These are phyloP conservation scores for Taphrina sp. DNA, from an alignment of 1,139 yeast species.

Conservation along the genomic window DNA sequence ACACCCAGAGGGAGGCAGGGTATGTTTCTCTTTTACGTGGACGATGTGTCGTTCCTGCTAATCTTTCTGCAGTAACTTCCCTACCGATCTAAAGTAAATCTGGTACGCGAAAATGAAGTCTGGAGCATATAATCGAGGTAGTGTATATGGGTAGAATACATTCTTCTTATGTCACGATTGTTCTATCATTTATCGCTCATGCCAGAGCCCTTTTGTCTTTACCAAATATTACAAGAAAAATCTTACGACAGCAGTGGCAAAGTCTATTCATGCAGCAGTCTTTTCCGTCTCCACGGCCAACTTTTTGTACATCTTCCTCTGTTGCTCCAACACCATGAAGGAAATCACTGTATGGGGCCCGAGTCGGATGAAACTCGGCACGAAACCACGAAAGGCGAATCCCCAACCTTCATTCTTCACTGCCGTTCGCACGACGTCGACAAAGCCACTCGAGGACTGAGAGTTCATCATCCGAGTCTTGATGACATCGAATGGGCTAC, in stretches of 20 bases:
- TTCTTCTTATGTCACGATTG: no score
- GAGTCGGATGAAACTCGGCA: conserved; percentile 78
- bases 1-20: conserved; percentile 33
- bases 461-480: conserved; percentile 85
- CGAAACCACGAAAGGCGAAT: conserved; percentile 63
- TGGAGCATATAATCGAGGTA: no score
- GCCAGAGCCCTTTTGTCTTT: no score
- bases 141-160: no score
- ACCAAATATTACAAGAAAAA: no score
- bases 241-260: no score
- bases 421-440: conserved; percentile 55
- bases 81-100: conserved; percentile 27
- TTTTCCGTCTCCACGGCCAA: neutral
- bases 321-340: conserved; percentile 49
- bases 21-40: no score
- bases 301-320: conserved; percentile 21
- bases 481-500: conserved; percentile 89
- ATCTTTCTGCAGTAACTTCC: conserved; percentile 21
- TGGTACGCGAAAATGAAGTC: neutral
- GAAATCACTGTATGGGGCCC: conserved; percentile 90
- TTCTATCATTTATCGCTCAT: no score
- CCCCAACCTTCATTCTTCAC: conserved; percentile 53
- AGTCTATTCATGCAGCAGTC: neutral
- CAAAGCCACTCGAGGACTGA: conserved; percentile 45
- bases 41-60: no score